A percentile compares a stretch with the other conserved stretches of the same genome.
These are phyloP conservation scores for Fraxinus albicans DNA, from an alignment of 305 asterid genomes.

Conservation along the genomic window DNA sequence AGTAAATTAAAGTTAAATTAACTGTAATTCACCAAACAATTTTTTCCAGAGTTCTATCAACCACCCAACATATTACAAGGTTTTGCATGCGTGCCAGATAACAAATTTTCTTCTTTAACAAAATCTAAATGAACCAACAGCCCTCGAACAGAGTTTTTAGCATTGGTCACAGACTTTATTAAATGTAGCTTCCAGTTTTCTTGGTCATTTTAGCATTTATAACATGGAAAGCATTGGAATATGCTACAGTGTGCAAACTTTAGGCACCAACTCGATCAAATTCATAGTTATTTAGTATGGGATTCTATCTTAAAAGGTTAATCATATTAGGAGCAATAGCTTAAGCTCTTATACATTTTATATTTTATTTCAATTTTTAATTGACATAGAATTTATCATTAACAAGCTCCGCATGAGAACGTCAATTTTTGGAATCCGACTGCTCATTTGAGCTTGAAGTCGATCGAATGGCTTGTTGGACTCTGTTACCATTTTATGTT, in stretches of 20 bases:
- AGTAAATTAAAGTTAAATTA: conserved; percentile 22
- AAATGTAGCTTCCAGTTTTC: background rate
- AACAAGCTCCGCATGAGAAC: background rate
- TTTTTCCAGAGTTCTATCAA: background rate
- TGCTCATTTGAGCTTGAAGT: background rate
- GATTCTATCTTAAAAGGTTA: background rate
- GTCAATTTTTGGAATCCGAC: background rate
- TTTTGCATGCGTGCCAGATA: background rate
- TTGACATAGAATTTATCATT: background rate
- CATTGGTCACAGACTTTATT: background rate
- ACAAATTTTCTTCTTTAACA: background rate
- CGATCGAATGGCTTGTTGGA: background rate
- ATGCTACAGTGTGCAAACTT: background rate
- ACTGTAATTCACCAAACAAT: conserved; percentile 18
- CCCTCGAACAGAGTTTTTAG: background rate
- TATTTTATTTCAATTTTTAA: background rate
- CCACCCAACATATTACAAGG: conserved; percentile 17
- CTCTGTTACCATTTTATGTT: background rate
- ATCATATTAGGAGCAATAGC: background rate
- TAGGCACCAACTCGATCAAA: background rate
- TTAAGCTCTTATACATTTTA: background rate
- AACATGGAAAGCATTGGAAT: background rate
- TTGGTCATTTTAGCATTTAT: background rate
- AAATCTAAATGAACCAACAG: background rate
- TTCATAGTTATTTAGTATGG: background rate